Conservation (phyloP, 2,329 filamentous ascomycete genomes). For the Scortechinia acanthostroma region DNA sequence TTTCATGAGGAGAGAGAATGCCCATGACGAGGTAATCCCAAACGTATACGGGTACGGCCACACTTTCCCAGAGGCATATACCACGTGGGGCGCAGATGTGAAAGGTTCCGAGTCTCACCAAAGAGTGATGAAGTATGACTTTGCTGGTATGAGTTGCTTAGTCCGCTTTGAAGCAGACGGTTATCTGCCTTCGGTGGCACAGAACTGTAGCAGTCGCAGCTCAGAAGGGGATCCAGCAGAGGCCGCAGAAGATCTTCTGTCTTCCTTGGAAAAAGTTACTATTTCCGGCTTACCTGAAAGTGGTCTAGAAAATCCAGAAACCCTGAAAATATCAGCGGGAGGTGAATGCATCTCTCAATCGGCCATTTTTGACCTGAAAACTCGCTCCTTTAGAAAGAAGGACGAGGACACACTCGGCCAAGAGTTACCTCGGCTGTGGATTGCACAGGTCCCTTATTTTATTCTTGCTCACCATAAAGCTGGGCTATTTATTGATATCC, state of each 20-base stretch:
- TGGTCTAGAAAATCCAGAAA: background rate
- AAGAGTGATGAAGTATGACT: constrained; percentile 47
- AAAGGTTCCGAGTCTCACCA: constrained; percentile 53
- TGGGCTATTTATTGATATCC: background rate
- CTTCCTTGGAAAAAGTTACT: background rate
- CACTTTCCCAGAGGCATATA: constrained; percentile 60
- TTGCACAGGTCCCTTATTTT: background rate
- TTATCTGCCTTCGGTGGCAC: constrained; percentile 22
- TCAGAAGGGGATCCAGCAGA: background rate
- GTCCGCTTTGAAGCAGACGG: constrained; percentile 53
- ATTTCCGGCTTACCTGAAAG: background rate
- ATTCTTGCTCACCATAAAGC: background rate
- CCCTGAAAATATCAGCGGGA: background rate
- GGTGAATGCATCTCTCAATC: background rate
- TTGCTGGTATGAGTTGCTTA: constrained; percentile 40
- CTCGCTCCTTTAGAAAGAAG: background rate
- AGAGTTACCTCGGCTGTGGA: background rate
- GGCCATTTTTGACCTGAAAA: background rate
- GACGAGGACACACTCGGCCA: background rate
- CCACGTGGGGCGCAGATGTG: constrained; percentile 48
- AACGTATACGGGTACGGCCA: constrained; percentile 56
- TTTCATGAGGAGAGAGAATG: constrained; percentile 53
- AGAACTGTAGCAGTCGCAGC: no score
- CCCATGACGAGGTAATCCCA: constrained; percentile 44
- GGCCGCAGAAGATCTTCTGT: background rate